A percentile compares a stretch with the other conserved stretches of the same genome.
phyloP scores from a whole-genome alignment of 2,329 filamentous ascomycete genomes.

The Penicillium thymicola region DNA sequence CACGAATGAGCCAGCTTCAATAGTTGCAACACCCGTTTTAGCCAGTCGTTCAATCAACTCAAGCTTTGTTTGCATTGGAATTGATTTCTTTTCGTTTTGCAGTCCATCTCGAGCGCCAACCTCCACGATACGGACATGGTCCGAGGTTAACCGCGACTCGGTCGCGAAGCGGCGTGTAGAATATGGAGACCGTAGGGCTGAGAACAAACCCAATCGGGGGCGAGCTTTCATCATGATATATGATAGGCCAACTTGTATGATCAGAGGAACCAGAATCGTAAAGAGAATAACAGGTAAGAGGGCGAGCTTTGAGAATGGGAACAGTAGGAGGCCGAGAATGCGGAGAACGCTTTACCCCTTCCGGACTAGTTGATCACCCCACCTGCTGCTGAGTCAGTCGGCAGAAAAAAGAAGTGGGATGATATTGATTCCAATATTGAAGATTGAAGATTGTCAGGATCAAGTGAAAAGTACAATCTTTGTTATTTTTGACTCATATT shows the following conservation, averaged over 20 bases:
- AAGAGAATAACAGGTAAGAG: background rate
- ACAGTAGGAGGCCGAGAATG: conserved; percentile 21
- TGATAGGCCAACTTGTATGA: background rate
- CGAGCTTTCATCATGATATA: conserved; percentile 24
- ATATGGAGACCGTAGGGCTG: conserved; percentile 23
- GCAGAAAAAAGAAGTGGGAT: conserved; percentile 20
- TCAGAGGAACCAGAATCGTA: background rate
- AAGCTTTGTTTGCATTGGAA: conserved; percentile 49
- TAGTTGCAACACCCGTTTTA: conserved; percentile 48
- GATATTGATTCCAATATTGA: conserved; percentile 1
- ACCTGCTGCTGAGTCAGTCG: conserved; percentile 9
- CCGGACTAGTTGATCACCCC: conserved; percentile 18
- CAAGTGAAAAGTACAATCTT: background rate
- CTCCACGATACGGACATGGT: conserved; percentile 53
- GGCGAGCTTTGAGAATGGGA: conserved; percentile 2
- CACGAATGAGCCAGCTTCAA: conserved; percentile 54
- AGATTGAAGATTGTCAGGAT: background rate
- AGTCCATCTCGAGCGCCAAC: conserved; percentile 54
- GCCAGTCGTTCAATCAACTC: conserved; percentile 48
- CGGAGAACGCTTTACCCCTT: conserved; percentile 27
- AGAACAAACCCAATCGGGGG: conserved; percentile 29
- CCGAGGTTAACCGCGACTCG: conserved; percentile 43
- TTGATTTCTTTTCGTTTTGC: conserved; percentile 52
- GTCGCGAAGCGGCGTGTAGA: conserved; percentile 35
- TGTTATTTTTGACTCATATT: background rate